Evolutionary conservation across 2,329 filamentous ascomycete genomes (phyloP).

Genomic region (Rhynchosporium secalis): DNA sequence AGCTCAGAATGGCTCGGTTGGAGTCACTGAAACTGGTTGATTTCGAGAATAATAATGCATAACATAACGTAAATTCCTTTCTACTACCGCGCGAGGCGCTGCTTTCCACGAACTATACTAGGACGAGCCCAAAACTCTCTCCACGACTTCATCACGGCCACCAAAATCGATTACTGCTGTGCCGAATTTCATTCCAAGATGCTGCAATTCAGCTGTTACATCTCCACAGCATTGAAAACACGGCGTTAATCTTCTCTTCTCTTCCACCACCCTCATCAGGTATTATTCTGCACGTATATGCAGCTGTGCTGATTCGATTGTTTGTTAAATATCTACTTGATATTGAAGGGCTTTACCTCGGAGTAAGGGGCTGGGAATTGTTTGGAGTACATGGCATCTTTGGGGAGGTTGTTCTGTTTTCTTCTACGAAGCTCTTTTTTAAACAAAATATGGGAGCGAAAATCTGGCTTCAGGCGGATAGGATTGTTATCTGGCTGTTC

Average conservation of each 20-base stretch:
- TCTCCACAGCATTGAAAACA: slow-evolving; percentile 29
- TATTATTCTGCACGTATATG: slow-evolving; percentile 25
- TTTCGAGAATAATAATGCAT: slow-evolving; percentile 26
- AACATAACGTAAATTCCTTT: slow-evolving; percentile 33
- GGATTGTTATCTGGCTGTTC: background rate
- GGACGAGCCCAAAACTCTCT: slow-evolving; percentile 20
- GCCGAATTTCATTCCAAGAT: slow-evolving; percentile 26
- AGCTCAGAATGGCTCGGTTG: slow-evolving; percentile 39
- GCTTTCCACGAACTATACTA: slow-evolving; percentile 21
- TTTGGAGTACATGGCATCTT: slow-evolving; percentile 38
- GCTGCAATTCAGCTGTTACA: slow-evolving; percentile 20
- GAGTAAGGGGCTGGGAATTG: slow-evolving; percentile 26
- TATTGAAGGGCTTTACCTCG: slow-evolving; percentile 25
- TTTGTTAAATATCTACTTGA: slow-evolving; percentile 33
- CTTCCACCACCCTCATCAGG: slow-evolving; percentile 22
- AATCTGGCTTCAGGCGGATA: background rate
- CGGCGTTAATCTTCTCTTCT: slow-evolving; percentile 33
- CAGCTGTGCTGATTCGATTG: slow-evolving; percentile 28
- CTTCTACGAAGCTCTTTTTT: slow-evolving; percentile 9
- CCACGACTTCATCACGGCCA: slow-evolving; percentile 25
- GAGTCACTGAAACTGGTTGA: slow-evolving; percentile 39
- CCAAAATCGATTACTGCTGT: slow-evolving; percentile 24
- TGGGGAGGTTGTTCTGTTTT: slow-evolving; percentile 12
- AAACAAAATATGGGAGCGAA: slow-evolving; percentile 2
- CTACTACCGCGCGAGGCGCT: slow-evolving; percentile 26